A percentile compares a stretch with the other conserved stretches of the same genome.
Conservation (phyloP, 1,284 basidiomycete species). For the Apiotrichum veenhuisii region DNA sequence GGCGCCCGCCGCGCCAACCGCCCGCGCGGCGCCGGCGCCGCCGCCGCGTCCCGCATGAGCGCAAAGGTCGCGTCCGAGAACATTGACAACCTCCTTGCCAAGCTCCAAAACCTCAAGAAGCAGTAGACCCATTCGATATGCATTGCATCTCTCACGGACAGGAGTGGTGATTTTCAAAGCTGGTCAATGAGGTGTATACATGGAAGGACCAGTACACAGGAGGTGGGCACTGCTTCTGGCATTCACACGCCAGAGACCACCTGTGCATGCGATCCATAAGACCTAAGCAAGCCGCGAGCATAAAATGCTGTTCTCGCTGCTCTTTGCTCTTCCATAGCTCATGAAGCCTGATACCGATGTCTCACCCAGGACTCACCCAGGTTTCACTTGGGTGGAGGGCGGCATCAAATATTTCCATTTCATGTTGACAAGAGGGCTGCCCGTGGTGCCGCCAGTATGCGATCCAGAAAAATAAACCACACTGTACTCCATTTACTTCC, state of each 20-base stretch:
- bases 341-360: not conserved
- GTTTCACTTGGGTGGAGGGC: not conserved
- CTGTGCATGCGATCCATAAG: too few species aligned
- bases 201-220: too few species aligned
- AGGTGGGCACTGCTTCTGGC: too few species aligned
- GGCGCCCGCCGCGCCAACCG: constrained; percentile 5
- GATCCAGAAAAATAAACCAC: too few species aligned
- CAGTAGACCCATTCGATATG: not conserved
- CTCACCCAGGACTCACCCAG: too few species aligned
- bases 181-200: too few species aligned
- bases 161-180: too few species aligned
- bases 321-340: not conserved
- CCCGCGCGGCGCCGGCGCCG: constrained; percentile 1
- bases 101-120: constrained; percentile 4
- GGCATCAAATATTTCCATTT: constrained; percentile 12
- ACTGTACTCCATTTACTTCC: too few species aligned
- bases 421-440: not conserved
- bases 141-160: constrained; percentile 7
- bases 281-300: too few species aligned
- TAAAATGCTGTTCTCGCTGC: not conserved
- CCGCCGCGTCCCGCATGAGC: not conserved
- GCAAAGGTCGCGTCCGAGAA: not conserved
- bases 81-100: constrained; percentile 7
- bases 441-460: not conserved
- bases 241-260: too few species aligned